Evolutionary conservation across 805 yeast genomes (phyloP).

Genomic region (Candida arabinofermentans): DNA sequence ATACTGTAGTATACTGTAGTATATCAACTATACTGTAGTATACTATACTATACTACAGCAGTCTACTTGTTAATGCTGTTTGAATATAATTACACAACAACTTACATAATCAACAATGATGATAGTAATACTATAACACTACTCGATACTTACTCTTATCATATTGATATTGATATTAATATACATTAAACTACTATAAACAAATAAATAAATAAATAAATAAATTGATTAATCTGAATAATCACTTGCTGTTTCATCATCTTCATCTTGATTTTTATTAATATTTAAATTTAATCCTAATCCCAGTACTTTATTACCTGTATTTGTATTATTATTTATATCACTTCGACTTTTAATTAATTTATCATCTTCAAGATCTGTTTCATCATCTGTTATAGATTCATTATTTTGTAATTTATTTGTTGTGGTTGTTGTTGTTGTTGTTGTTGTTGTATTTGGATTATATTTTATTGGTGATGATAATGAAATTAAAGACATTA

Average conservation of each 20-base stretch:
- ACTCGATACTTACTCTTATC: too few species aligned
- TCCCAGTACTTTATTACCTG: background rate
- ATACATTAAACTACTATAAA: background rate
- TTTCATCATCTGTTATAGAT: constrained; percentile 2
- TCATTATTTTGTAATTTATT: background rate
- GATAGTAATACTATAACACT: background rate
- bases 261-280: constrained; percentile 22
- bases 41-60: too few species aligned
- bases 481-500: constrained; percentile 50
- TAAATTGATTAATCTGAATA: constrained; percentile 11
- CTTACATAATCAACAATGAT: too few species aligned
- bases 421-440: background rate
- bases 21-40: too few species aligned
- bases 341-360: background rate
- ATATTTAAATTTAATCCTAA: constrained; percentile 3
- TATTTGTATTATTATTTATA: background rate
- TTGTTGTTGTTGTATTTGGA: constrained; percentile 10
- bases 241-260: constrained; percentile 24
- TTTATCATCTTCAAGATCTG: constrained; percentile 1
- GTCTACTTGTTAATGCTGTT: too few species aligned
- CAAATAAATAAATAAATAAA: constrained; percentile 1
- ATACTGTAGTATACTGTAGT: too few species aligned
- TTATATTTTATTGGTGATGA: constrained; percentile 44
- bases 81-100: too few species aligned
- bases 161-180: too few species aligned